phyloP scores from a whole-genome alignment of 805 yeast genomes.

The Blastobotrys chiropterorum region DNA sequence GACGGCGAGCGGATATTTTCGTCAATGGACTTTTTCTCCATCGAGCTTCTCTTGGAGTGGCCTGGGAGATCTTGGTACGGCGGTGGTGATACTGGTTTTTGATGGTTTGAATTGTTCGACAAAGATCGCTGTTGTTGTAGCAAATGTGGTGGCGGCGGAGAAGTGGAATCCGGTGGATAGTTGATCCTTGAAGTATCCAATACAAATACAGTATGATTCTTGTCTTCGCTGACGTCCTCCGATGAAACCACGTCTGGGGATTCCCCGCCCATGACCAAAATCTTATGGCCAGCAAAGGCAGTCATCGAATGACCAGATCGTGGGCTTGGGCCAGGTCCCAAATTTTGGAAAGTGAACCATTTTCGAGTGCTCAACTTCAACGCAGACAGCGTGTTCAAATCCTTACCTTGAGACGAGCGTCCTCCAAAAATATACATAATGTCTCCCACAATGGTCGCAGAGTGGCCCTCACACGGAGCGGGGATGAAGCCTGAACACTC shows the following conservation, averaged over 20 bases:
- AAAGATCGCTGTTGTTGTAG: neutral
- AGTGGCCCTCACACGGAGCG: slow-evolving; percentile 86
- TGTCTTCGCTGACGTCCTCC: slow-evolving; percentile 43
- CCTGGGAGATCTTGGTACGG: neutral
- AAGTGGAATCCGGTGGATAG: slow-evolving; percentile 33
- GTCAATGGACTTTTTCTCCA: neutral
- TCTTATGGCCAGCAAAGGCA: slow-evolving; percentile 56
- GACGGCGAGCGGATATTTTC: slow-evolving; percentile 3
- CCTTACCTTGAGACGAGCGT: slow-evolving; percentile 63
- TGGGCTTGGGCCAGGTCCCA: slow-evolving; percentile 61
- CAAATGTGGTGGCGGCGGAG: neutral
- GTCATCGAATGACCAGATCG: slow-evolving; percentile 91
- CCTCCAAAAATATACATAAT: slow-evolving; percentile 87
- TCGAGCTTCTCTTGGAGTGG: neutral
- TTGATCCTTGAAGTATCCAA: slow-evolving; percentile 49
- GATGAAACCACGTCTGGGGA: slow-evolving; percentile 40
- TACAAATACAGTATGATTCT: slow-evolving; percentile 56
- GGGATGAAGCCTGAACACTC: slow-evolving; percentile 70
- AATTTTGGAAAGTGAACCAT: slow-evolving; percentile 63
- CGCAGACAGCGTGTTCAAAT: slow-evolving; percentile 62
- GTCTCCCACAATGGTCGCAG: slow-evolving; percentile 73
- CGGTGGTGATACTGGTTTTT: neutral
- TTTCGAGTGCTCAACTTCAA: slow-evolving; percentile 64
- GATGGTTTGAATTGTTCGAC: neutral
- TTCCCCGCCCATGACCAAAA: slow-evolving; percentile 91